Conservation (phyloP, 805 yeast genomes). For the Cyberlindnera xishuangbannaensis region DNA sequence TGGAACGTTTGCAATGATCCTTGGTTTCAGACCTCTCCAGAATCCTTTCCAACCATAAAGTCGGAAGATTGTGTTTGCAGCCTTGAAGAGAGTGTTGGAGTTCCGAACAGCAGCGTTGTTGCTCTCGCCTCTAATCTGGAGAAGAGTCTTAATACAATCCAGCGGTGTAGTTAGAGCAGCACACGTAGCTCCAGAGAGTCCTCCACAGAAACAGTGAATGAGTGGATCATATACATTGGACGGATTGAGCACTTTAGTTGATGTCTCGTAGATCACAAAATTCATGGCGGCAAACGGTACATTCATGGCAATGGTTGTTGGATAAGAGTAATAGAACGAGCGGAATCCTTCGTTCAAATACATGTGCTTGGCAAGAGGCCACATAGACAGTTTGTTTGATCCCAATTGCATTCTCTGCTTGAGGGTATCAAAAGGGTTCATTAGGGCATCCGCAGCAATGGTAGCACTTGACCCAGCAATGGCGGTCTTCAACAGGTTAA, state of each 20-base stretch:
- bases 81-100: slow-evolving; percentile 63
- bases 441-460: slow-evolving; percentile 86
- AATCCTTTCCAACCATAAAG: slow-evolving; percentile 64
- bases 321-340: slow-evolving; percentile 91
- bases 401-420: slow-evolving; percentile 89
- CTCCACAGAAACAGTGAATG: slow-evolving; percentile 88
- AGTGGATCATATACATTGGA: slow-evolving; percentile 75
- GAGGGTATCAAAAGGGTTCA: slow-evolving; percentile 95
- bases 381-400: slow-evolving; percentile 20
- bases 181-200: slow-evolving; percentile 89
- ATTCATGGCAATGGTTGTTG: slow-evolving; percentile 86
- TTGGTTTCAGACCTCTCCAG: slow-evolving; percentile 79
- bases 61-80: slow-evolving; percentile 59
- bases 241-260: slow-evolving; percentile 77
- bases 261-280: slow-evolving; percentile 85
- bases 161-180: slow-evolving; percentile 94
- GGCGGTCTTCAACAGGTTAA: slow-evolving; percentile 80
- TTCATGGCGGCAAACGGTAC: slow-evolving; percentile 94
- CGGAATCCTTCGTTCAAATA: slow-evolving; percentile 58
- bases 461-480: slow-evolving; percentile 90
- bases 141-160: slow-evolving; percentile 86
- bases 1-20: slow-evolving; percentile 90
- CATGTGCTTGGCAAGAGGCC: slow-evolving; percentile 39
- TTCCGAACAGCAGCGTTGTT: slow-evolving; percentile 41
- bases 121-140: slow-evolving; percentile 70